Evolutionary conservation across 2,329 filamentous ascomycete genomes (phyloP).

Genomic region (Chaetomium sp.): DNA sequence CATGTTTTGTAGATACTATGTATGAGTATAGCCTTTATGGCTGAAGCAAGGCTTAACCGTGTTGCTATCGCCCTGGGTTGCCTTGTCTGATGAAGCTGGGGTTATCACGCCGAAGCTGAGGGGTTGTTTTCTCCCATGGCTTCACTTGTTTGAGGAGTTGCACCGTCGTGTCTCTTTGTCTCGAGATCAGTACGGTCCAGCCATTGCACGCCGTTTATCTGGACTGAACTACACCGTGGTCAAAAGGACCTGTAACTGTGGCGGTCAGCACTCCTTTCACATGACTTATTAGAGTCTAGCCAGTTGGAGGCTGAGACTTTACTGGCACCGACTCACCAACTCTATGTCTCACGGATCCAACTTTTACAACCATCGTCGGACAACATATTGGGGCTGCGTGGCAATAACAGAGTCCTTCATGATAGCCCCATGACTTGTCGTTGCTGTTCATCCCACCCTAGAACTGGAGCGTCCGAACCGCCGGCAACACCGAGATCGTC

Average conservation of each 20-base stretch:
- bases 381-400: background rate
- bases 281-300: background rate
- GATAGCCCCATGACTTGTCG: background rate
- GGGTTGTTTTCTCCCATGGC: background rate
- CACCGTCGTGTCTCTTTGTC: background rate
- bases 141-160: background rate
- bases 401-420: too few relatives aligned
- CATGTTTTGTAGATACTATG: too few relatives aligned
- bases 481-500: background rate
- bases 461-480: background rate
- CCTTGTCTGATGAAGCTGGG: background rate
- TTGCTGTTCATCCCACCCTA: background rate
- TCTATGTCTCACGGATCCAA: background rate
- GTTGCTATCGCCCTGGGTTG: background rate
- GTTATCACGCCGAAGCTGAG: background rate
- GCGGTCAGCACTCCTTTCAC: background rate
- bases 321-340: too few relatives aligned
- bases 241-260: background rate
- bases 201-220: background rate
- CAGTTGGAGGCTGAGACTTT: background rate
- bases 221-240: background rate
- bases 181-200: background rate
- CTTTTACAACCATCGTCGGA: background rate
- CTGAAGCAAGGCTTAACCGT: background rate
- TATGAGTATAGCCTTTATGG: background rate